Evolutionary conservation across 148 eudicot genomes (phyloP).

Genomic region (Linanthus parryae): DNA sequence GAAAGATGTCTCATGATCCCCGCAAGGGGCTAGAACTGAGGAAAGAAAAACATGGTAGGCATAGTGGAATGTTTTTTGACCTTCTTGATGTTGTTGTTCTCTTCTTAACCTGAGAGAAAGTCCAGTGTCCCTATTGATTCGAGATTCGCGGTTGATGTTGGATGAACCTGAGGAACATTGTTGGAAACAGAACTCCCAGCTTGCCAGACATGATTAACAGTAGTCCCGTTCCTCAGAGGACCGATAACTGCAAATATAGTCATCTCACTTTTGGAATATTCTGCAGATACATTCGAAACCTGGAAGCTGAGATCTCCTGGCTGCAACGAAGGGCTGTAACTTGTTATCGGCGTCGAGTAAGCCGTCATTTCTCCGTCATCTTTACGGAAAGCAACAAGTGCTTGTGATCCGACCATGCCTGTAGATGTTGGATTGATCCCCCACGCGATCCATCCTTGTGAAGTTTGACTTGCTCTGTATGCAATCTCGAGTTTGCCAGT

Average conservation of each 20-base stretch:
- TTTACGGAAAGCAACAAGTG: constrained; percentile 46
- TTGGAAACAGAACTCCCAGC: constrained; percentile 36
- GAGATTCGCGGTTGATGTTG: constrained; percentile 18
- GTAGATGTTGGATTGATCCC: constrained; percentile 37
- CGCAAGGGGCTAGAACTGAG: no score
- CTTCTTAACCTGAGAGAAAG: constrained; percentile 23
- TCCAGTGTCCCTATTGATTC: constrained; percentile 30
- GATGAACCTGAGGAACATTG: constrained; percentile 40
- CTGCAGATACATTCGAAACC: constrained; percentile 44
- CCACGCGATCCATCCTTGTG: constrained; percentile 58
- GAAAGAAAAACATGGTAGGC: no score
- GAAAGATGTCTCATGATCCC: no score
- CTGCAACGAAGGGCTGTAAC: constrained; percentile 34
- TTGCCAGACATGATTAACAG: constrained; percentile 44
- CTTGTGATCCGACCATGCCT: constrained; percentile 62
- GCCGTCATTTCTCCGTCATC: constrained; percentile 27
- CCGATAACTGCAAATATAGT: constrained; percentile 42
- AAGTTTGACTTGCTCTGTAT: constrained; percentile 36
- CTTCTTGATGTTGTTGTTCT: no score
- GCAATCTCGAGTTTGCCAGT: constrained; percentile 26
- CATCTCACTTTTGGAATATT: constrained; percentile 39
- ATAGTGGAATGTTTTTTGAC: neutral
- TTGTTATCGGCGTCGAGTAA: constrained; percentile 33
- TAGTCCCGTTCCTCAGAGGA: constrained; percentile 27
- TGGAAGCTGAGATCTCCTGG: constrained; percentile 36